Conservation (phyloP, 2,329 filamentous ascomycete species). For the Aspergillus brunneoviolaceus region DNA sequence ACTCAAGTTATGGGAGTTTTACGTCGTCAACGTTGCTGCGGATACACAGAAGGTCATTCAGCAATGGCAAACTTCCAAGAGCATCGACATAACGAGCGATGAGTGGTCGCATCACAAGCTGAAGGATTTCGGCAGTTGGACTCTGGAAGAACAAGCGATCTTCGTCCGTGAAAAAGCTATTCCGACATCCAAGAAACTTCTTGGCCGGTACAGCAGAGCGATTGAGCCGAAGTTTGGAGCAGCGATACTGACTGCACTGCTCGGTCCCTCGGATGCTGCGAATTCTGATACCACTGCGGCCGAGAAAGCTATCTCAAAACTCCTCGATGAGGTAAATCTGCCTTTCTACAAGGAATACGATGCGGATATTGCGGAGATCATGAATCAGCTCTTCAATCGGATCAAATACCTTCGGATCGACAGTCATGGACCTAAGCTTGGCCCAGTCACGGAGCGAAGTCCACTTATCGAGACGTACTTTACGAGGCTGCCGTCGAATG, state of each 20-base stretch:
- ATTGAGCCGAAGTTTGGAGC: conserved; percentile 71
- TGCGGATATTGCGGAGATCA: conserved; percentile 73
- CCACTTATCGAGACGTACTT: conserved; percentile 95
- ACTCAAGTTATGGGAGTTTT: conserved; percentile 90
- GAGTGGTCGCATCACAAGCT: conserved; percentile 32
- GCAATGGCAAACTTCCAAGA: conserved; percentile 62
- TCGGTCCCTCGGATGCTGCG: conserved; percentile 64
- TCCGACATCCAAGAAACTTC: conserved; percentile 68
- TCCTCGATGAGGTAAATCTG: conserved; percentile 83
- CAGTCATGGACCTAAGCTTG: conserved; percentile 81
- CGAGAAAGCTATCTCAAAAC: conserved; percentile 54
- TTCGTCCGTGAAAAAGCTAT: conserved; percentile 69
- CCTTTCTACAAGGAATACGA: conserved; percentile 93
- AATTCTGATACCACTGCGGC: conserved; percentile 45
- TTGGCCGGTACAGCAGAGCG: conserved; percentile 72
- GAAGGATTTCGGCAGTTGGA: conserved; percentile 54
- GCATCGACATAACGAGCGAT: conserved; percentile 15
- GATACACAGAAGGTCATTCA: conserved; percentile 68
- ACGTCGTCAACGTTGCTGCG: conserved; percentile 74
- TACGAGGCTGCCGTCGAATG: conserved; percentile 78
- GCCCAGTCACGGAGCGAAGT: conserved; percentile 71
- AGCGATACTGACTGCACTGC: conserved; percentile 64
- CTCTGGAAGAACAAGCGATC: conserved; percentile 58
- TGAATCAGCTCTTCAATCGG: conserved; percentile 89
- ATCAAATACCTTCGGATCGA: conserved; percentile 96